phyloP scores from a whole-genome alignment of 2,329 filamentous ascomycete genomes.

The Xylariaceae sp. region DNA sequence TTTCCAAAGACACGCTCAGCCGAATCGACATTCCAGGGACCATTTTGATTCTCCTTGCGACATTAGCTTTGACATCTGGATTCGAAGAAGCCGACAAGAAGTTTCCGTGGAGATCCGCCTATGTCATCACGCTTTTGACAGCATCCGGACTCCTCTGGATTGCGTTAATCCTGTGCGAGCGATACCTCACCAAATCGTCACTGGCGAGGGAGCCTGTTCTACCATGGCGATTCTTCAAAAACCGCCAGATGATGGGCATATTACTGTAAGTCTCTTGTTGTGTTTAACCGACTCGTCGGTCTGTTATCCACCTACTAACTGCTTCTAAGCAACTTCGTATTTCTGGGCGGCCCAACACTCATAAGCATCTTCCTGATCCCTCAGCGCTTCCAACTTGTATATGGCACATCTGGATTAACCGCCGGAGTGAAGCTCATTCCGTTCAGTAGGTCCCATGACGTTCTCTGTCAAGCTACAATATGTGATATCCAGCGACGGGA shows the following conservation, averaged over 20 bases:
- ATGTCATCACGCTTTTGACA: constrained; percentile 20
- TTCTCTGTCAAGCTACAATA: too few species aligned
- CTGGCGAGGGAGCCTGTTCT: constrained; percentile 17
- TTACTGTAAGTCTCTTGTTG: constrained; percentile 13
- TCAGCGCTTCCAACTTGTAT: constrained; percentile 21
- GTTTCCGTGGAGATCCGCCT: constrained; percentile 23
- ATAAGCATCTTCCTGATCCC: constrained; percentile 17
- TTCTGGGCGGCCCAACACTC: constrained; percentile 12
- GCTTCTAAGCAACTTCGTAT: constrained; percentile 19
- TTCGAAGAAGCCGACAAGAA: constrained; percentile 21
- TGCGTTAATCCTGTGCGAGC: constrained; percentile 15
- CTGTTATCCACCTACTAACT: too few species aligned
- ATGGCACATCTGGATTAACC: constrained; percentile 16
- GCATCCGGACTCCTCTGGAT: constrained; percentile 18
- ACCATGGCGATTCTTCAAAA: constrained; percentile 19
- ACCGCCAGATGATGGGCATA: constrained; percentile 19
- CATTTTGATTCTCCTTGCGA: constrained; percentile 17
- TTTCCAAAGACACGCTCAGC: neutral
- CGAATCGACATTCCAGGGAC: constrained; percentile 20
- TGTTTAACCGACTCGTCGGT: constrained; percentile 3
- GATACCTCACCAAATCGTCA: constrained; percentile 15
- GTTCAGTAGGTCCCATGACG: constrained; percentile 13
- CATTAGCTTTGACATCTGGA: constrained; percentile 13
- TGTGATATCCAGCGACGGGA: too few species aligned
- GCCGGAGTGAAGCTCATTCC: constrained; percentile 21